These are phyloP conservation scores for Sphaerobolus stellatus DNA, from an alignment of 1,284 basidiomycete genomes.

Conservation along the genomic window DNA sequence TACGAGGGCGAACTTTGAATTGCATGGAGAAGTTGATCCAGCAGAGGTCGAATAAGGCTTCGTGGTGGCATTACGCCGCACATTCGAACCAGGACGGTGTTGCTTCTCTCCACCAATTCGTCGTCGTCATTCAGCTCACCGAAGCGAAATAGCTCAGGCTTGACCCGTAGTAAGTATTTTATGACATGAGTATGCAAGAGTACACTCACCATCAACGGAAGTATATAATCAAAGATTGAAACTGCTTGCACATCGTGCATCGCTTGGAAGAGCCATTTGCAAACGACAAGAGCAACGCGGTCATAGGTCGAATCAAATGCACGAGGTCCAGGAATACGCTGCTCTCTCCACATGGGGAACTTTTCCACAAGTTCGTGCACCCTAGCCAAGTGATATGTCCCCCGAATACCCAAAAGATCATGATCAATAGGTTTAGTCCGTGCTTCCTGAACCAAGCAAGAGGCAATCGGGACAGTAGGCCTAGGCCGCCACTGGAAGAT, in stretches of 20 bases:
- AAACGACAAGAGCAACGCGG: conserved; percentile 64
- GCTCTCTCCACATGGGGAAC: conserved; percentile 66
- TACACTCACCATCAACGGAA: conserved; percentile 64
- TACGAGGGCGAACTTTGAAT: conserved; percentile 70
- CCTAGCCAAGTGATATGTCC: conserved; percentile 58
- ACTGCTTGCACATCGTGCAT: conserved; percentile 75
- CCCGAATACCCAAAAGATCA: conserved; percentile 80
- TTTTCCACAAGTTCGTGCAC: conserved; percentile 59
- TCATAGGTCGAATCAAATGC: conserved; percentile 85
- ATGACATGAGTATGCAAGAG: too few species aligned
- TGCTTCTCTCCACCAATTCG: conserved; percentile 60
- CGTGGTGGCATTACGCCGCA: conserved; percentile 69
- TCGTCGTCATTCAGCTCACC: conserved; percentile 74
- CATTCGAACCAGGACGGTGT: conserved; percentile 65
- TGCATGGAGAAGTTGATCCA: conserved; percentile 64
- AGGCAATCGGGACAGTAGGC: conserved; percentile 67
- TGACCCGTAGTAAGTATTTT: conserved; percentile 25
- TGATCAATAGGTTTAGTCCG: conserved; percentile 52
- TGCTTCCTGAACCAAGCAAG: conserved; percentile 73
- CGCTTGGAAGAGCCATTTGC: conserved; percentile 74
- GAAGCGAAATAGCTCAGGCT: conserved; percentile 70
- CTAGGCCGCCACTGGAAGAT: conserved; percentile 57
- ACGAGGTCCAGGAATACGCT: conserved; percentile 69
- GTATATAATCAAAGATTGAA: conserved; percentile 74
- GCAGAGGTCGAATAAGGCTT: conserved; percentile 53